Conservation (phyloP, 106 monocot species). For the Platanthera guangdongensis region DNA sequence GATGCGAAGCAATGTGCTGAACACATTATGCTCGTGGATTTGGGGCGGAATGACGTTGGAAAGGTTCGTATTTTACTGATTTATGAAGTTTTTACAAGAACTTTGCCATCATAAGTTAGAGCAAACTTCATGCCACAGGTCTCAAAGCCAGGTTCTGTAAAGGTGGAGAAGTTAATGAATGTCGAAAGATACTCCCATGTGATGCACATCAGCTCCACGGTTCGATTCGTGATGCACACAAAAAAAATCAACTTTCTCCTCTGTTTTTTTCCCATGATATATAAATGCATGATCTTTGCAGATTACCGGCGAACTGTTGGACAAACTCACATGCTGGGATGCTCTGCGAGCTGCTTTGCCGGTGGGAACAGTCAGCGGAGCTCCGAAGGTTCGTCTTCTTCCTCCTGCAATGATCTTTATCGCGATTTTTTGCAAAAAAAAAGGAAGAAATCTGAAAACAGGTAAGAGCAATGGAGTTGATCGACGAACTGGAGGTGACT, state of each 20-base stretch:
- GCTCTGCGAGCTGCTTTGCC: conserved; percentile 21
- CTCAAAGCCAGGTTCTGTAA: conserved; percentile 5
- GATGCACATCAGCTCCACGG: conserved; percentile 12
- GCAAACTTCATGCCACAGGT: conserved; percentile 3
- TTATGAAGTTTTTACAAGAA: background rate
- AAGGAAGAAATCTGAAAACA: background rate
- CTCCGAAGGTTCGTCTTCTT: conserved; percentile 21
- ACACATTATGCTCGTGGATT: conserved; percentile 70
- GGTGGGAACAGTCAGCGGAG: conserved; percentile 25
- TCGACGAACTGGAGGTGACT: conserved; percentile 3
- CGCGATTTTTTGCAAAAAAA: no score
- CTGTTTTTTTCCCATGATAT: background rate
- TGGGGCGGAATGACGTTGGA: conserved; percentile 70
- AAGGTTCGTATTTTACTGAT: conserved; percentile 21
- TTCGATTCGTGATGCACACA: background rate
- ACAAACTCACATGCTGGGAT: conserved; percentile 24
- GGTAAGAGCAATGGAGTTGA: conserved; percentile 7
- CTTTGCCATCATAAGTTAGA: background rate
- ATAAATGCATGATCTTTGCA: conserved; percentile 2
- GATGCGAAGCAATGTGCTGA: conserved; percentile 73
- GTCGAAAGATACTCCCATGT: conserved; percentile 13
- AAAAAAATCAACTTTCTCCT: background rate
- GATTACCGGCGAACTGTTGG: conserved; percentile 18
- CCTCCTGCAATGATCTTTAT: background rate
- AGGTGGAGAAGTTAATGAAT: conserved; percentile 8